Base-by-base conservation (phyloP, 306 rosid species). In the Phaseolus lunatus region DNA sequence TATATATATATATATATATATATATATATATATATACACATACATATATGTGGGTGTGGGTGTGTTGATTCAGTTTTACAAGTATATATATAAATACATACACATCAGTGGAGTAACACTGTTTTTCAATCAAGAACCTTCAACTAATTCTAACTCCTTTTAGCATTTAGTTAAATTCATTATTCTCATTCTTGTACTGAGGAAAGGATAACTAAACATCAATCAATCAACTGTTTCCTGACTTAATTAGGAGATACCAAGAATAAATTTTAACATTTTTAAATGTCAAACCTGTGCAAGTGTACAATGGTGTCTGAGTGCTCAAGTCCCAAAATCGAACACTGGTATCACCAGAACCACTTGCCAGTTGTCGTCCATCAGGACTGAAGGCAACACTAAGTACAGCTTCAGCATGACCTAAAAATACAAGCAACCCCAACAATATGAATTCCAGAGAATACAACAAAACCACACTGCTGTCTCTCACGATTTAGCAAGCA, bases 271-370 rank as follows among this genome's bases (percentile, higher is more conserved):
- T 35, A 76, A 56, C 77, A 81, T 68, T 35, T 67, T 18, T 44
- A 33, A 72, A 76, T 47, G 20, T 31, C 93, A 53, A 70, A 95
- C 99, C 99, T 92, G 92, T 79, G 82, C 99, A 89, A 29, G 97
- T 95, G 87, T 63, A 84, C 81, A 90, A 26, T 1, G 97, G 97
- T 18, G 97, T 92, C 82, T 95, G 99, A 39, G 99, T 95, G 80
- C 52, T 79, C 52, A 95, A 86, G 83, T 95, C 99, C 97, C 99
- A 95, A 64, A 95, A 82, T 45, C 96, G 86, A 84, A 95, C 97
- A 44, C 97, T 88, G 37, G 97, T 85, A 85, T 95, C 97, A 50
- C 99, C 97, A 23, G 99, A 95, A 84, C 97, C 99, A 86, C 97
- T 95, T 3, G 97, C 99, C 85, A 95, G 80, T 56, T 88, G 96